These are phyloP conservation scores for Craterostigma plantagineum DNA, from an alignment of 257 asterid genomes.

Conservation along the genomic window DNA sequence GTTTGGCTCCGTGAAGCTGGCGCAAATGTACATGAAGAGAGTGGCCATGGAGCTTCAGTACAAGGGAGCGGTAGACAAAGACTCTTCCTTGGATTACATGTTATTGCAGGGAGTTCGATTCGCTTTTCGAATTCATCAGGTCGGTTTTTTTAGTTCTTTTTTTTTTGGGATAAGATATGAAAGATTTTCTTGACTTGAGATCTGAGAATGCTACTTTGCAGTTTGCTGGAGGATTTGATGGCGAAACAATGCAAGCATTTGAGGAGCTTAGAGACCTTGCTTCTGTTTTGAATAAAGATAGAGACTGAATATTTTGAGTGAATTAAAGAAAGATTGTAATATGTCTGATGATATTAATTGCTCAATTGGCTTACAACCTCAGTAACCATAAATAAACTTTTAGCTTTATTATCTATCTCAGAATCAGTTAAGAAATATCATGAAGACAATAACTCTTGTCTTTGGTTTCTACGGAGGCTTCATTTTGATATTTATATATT, in stretches of 20 bases:
- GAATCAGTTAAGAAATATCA: too few species aligned
- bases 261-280: constrained; percentile 50
- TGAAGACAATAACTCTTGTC: too few species aligned
- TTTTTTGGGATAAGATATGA: too few species aligned
- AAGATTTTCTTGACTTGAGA: background rate
- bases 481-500: too few species aligned
- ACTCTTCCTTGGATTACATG: constrained; percentile 45
- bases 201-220: too few species aligned
- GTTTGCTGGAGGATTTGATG: constrained; percentile 87
- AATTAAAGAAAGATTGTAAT: background rate
- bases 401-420: background rate
- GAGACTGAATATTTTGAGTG: background rate
- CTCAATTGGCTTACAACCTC: constrained; percentile 45
- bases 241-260: constrained; percentile 51
- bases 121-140: constrained; percentile 84
- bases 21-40: constrained; percentile 56
- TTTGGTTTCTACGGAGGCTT: too few species aligned
- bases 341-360: constrained; percentile 6
- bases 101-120: constrained; percentile 42
- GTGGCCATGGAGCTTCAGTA: constrained; percentile 40
- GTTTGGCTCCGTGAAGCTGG: constrained; percentile 51
- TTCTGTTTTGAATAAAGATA: constrained; percentile 11
- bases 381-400: constrained; percentile 21
- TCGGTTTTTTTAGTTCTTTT: constrained; percentile 8
- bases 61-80: constrained; percentile 27